A percentile compares a stretch with the other conserved stretches of the same genome.
Conservation (phyloP, 73 alveolate genomes). For the Effrenium voratum region DNA sequence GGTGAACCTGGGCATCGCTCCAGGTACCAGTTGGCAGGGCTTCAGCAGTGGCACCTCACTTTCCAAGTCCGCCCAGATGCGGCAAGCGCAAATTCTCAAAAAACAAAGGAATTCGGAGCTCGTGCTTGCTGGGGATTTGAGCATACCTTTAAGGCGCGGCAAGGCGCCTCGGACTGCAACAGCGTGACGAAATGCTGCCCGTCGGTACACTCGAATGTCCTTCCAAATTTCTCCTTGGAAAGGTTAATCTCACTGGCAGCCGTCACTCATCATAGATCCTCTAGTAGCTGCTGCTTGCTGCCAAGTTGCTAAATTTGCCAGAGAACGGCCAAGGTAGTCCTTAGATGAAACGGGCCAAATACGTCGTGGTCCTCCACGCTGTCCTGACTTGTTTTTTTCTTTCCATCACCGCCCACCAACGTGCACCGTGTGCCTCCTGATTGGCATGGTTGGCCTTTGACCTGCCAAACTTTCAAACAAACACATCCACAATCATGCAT, state of each 20-base stretch:
- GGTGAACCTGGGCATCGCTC: background rate
- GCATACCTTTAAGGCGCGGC: background rate
- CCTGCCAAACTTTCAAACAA: too few species aligned
- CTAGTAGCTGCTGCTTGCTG: background rate
- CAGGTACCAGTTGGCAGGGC: slow-evolving; percentile 68
- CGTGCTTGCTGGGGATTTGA: too few species aligned
- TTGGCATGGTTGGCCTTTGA: too few species aligned
- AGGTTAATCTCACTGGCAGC: too few species aligned
- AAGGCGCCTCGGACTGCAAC: slow-evolving; percentile 40
- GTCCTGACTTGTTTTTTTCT: too few species aligned
- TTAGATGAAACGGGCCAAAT: too few species aligned
- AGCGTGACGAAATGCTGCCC: slow-evolving; percentile 76
- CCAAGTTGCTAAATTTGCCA: slow-evolving; percentile 19
- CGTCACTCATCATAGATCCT: too few species aligned
- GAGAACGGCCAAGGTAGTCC: slow-evolving; percentile 74
- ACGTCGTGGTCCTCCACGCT: too few species aligned
- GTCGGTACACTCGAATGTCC: slow-evolving; percentile 51
- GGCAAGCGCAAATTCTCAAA: background rate
- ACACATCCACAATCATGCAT: too few species aligned
- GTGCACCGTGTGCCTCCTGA: too few species aligned
- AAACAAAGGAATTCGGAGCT: too few species aligned
- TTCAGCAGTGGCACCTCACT: slow-evolving; percentile 31
- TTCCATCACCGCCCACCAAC: too few species aligned
- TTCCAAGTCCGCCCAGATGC: background rate
- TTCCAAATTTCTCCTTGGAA: slow-evolving; percentile 59